Percentiles rank a stretch among this genome's conserved stretches.
phyloP scores from a whole-genome alignment of 345 rosid genomes.

The Eucalyptus coolabah region DNA sequence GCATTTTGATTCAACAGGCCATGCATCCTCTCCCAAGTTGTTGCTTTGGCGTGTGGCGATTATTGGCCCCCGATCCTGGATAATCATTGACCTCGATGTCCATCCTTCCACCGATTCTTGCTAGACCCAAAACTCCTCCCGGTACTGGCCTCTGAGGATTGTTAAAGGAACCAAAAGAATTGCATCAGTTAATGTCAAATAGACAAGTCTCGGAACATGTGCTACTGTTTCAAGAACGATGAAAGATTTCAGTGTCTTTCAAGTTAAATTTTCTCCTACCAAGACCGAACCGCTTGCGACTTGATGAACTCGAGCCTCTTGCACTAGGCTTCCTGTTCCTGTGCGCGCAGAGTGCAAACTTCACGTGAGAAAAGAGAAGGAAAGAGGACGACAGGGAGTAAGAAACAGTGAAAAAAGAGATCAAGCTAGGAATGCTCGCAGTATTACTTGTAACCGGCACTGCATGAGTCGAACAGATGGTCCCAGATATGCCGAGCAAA shows the following conservation, averaged over 20 bases:
- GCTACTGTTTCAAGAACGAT: background rate
- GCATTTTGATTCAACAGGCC: slow-evolving; percentile 10
- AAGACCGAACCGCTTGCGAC: background rate
- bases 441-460: slow-evolving; percentile 25
- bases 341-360: background rate
- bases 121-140: background rate
- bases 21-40: slow-evolving; percentile 20
- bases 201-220: background rate
- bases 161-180: background rate
- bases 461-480: slow-evolving; percentile 9
- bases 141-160: background rate
- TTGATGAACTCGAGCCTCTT: slow-evolving; percentile 9
- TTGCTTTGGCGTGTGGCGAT: slow-evolving; percentile 65
- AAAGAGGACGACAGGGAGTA: background rate
- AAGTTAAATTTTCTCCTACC: background rate
- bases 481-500: slow-evolving; percentile 17
- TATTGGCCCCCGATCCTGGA: slow-evolving; percentile 71
- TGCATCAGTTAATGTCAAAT: background rate
- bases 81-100: slow-evolving; percentile 43
- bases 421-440: background rate
- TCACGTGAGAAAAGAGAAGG: background rate
- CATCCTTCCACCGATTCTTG: slow-evolving; percentile 4
- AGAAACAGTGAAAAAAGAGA: background rate
- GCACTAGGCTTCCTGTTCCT: slow-evolving; percentile 34
- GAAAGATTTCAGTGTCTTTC: background rate